A percentile compares a stretch with the other conserved stretches of the same genome.
phyloP scores from a whole-genome alignment of 495 filamentous ascomycete genomes.

The Niebla homalea region DNA sequence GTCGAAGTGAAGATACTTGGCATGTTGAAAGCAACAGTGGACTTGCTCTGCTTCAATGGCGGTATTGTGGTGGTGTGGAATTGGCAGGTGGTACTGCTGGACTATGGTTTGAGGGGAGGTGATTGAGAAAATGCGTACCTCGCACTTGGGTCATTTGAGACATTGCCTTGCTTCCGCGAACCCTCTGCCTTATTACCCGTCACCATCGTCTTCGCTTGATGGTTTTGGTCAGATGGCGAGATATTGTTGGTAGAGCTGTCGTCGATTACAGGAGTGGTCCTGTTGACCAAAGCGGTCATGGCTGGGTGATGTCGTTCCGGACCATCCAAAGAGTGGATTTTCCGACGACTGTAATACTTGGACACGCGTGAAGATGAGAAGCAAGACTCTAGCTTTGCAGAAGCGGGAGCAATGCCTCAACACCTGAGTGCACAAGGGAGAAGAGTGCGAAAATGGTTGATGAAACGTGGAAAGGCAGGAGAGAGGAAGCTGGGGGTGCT shows the following conservation, averaged over 20 bases:
- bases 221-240: conserved; percentile 23
- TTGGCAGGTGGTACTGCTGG: too few species aligned
- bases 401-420: too few species aligned
- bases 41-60: background rate
- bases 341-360: too few species aligned
- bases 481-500: too few species aligned
- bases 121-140: conserved; percentile 30
- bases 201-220: conserved; percentile 39
- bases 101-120: background rate
- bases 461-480: too few species aligned
- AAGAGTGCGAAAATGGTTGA: too few species aligned
- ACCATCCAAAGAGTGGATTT: background rate
- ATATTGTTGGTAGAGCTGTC: conserved; percentile 21
- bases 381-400: background rate
- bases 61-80: too few species aligned
- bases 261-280: conserved; percentile 27
- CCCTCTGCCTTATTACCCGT: conserved; percentile 33
- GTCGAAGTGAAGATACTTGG: background rate
- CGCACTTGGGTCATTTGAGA: conserved; percentile 39
- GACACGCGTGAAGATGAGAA: background rate
- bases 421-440: too few species aligned
- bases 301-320: conserved; percentile 1
- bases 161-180: conserved; percentile 42
- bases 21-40: background rate
- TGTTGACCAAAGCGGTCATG: conserved; percentile 35